phyloP scores from a whole-genome alignment of 148 eudicot genomes.

The Spergularia marina region DNA sequence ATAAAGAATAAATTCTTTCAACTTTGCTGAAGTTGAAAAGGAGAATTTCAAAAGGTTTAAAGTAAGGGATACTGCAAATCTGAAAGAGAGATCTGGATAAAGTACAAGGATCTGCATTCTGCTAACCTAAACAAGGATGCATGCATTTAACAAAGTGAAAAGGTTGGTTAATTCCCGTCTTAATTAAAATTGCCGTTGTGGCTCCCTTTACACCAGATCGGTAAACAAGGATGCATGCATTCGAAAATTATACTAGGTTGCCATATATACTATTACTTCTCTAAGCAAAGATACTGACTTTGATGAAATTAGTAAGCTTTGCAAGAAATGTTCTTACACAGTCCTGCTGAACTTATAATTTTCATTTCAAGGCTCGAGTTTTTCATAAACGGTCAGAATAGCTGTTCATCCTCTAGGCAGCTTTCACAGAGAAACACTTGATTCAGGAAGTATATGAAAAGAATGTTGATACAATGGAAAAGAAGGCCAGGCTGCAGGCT shows the following conservation, averaged over 20 bases:
- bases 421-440: too few species aligned
- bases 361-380: not conserved
- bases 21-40: not conserved
- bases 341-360: not conserved
- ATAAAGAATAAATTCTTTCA: slow-evolving; percentile 5
- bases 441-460: too few species aligned
- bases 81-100: not conserved
- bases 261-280: too few species aligned
- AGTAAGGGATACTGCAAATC: not conserved
- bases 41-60: slow-evolving; percentile 3
- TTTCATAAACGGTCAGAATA: slow-evolving; percentile 2
- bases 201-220: too few species aligned
- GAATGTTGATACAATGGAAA: too few species aligned
- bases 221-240: too few species aligned
- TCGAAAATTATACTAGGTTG: too few species aligned
- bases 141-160: not conserved
- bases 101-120: not conserved
- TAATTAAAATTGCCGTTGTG: not conserved
- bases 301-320: too few species aligned
- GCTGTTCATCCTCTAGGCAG: too few species aligned
- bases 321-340: not conserved
- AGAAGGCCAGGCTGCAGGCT: not conserved
- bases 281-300: too few species aligned
- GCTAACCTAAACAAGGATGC: not conserved
- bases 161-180: not conserved